Evolutionary conservation across 2,329 filamentous ascomycete species (phyloP), one percentile per base, ranked within the genome.

Genomic region (Beauveria sp.): DNA sequence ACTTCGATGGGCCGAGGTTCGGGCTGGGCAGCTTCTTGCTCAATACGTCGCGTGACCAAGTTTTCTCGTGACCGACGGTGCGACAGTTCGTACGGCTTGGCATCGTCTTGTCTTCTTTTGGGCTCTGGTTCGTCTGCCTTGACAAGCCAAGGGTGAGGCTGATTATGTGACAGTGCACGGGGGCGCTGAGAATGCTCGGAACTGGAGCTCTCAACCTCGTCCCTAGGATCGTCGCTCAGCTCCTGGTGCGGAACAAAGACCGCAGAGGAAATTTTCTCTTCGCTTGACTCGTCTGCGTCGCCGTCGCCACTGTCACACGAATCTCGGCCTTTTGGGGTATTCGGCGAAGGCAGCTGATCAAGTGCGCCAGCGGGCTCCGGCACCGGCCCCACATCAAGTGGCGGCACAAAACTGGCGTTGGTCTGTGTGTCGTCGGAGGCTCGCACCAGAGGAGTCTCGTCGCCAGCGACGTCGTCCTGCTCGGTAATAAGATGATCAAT

Each of bases 261-360:
- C 26, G 90, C 90, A 38, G 89, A 93, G n/a, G 89, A 91, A 65
- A 95, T 92, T 73, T 93, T 90, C 72, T 95, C 90, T 71, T 90
- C 87, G 62, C 90, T 88, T 16, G 89, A 92, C 62, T 85, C 82
- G 46, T 85, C 82, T 20, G 76, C 79, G 51, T 83, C 80, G 20
- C 64, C 65, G 46, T 71, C 68, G n/a, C 60, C 63, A 42, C 63
- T 68, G 64, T 80, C 78, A 54, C 72, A 71, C 52, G 70, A 72
- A 56, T 76, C 75, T 54, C 74, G 71, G 64, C 66, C 67, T 43
- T 76, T 76, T 55, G 72, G 73, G 62, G 72, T 75, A 64, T 73
- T 75, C 66, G 70, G 73, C 61, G 77, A 78, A 58, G 72, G 68
- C 46, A 51, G 53, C 6, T 62, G 45, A 40, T 57, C 31, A 9